Percentiles rank a stretch among this genome's conserved stretches.
phyloP scores from a whole-genome alignment of 495 filamentous ascomycete species.

The Poronia punctata region DNA sequence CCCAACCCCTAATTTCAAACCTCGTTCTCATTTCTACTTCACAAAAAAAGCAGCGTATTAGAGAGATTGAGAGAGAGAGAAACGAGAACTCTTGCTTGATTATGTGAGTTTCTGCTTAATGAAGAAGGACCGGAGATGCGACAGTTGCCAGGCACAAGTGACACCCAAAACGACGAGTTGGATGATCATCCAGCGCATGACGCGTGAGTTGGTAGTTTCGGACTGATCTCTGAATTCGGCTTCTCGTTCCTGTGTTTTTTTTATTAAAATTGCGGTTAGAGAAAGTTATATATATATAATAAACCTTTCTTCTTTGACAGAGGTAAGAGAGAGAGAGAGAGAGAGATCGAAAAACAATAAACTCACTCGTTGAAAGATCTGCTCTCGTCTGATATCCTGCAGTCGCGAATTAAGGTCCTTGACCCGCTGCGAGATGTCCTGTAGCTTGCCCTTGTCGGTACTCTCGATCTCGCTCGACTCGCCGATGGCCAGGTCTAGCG shows the following conservation, averaged over 20 bases:
- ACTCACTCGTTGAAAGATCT: conserved; percentile 91
- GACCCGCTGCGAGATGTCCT: conserved; percentile 83
- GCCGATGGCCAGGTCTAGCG: conserved; percentile 88
- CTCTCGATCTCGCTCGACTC: conserved; percentile 93
- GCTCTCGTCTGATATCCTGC: conserved; percentile 85
- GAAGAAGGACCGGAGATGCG: conserved; percentile 91
- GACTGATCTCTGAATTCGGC: conserved; percentile 97
- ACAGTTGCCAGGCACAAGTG: conserved; percentile 96
- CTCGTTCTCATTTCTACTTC: too few species aligned
- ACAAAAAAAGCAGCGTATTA: too few species aligned
- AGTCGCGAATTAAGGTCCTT: conserved; percentile 83
- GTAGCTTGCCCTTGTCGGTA: conserved; percentile 86
- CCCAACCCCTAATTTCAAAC: too few species aligned
- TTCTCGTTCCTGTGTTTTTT: conserved; percentile 70
- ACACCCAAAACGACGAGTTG: conserved; percentile 82
- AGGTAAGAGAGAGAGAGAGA: conserved; percentile 2
- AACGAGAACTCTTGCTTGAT: background rate
- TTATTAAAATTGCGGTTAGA: too few species aligned
- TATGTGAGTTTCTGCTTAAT: conserved; percentile 99
- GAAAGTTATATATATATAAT: too few species aligned
- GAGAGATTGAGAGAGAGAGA: too few species aligned
- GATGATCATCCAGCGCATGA: conserved; percentile 88
- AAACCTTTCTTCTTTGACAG: too few species aligned
- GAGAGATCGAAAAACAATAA: too few species aligned
- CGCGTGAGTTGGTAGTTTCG: conserved; percentile 84